phyloP scores from a whole-genome alignment of 2,329 filamentous ascomycete genomes.

The Rutstroemia sydowiana region DNA sequence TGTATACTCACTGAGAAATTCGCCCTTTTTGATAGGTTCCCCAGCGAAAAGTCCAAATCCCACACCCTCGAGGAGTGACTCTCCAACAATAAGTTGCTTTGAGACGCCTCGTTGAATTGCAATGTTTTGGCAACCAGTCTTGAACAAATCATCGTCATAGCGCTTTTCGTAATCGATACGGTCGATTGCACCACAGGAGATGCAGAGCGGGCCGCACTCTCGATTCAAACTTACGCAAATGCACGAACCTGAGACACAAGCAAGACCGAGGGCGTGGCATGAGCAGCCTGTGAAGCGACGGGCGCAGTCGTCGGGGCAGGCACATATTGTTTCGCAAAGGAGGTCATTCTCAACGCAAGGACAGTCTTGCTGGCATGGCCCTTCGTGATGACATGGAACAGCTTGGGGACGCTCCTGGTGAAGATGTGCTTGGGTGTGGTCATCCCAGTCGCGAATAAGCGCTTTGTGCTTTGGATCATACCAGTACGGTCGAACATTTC shows the following conservation, averaged over 20 bases:
- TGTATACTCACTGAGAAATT: slow-evolving; percentile 76
- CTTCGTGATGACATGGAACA: slow-evolving; percentile 58
- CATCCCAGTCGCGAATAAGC: slow-evolving; percentile 20
- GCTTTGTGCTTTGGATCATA: slow-evolving; percentile 24
- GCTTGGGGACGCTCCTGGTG: slow-evolving; percentile 35
- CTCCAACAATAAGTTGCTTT: slow-evolving; percentile 60
- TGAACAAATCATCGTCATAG: slow-evolving; percentile 48
- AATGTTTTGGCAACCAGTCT: slow-evolving; percentile 63
- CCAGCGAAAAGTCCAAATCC: slow-evolving; percentile 70
- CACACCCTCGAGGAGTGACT: slow-evolving; percentile 58
- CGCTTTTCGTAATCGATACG: slow-evolving; percentile 63
- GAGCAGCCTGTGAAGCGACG: slow-evolving; percentile 60
- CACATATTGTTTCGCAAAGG: slow-evolving; percentile 67
- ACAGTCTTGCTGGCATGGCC: slow-evolving; percentile 54
- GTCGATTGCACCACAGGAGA: slow-evolving; percentile 59
- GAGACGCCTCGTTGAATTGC: slow-evolving; percentile 59
- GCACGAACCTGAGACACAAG: slow-evolving; percentile 54
- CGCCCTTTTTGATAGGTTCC: slow-evolving; percentile 38
- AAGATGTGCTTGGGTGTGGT: slow-evolving; percentile 20
- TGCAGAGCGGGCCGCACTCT: slow-evolving; percentile 75
- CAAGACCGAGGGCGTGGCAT: slow-evolving; percentile 54
- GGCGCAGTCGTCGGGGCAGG: slow-evolving; percentile 53
- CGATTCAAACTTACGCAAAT: slow-evolving; percentile 66
- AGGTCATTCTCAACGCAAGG: slow-evolving; percentile 54
- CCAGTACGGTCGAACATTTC: slow-evolving; percentile 20